Base-by-base conservation (phyloP, 2,329 filamentous ascomycete species). In the Alternaria arborescens region DNA sequence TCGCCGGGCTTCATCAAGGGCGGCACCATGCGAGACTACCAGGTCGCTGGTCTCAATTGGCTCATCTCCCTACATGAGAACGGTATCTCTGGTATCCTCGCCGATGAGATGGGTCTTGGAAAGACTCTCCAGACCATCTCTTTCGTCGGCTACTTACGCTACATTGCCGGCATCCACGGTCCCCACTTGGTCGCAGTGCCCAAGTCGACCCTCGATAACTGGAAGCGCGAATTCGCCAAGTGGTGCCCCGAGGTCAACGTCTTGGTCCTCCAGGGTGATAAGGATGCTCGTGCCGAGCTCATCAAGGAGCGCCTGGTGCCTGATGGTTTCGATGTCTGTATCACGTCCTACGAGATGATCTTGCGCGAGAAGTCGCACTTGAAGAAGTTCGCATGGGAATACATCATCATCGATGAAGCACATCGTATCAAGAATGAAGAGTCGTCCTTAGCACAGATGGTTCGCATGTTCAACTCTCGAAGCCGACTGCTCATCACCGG, bases 341-440 rank as follows among this genome's bases (percentile, higher is more conserved):
- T 99, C 77, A 99, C 95, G 14, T 97, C 94, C 78, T 99, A 99
- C 81, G 95, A 99, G 79, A 98, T 99, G 94, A 93, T 99, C 61
- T 85, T 99, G 12, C 89, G 95, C 59, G 95, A 99, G 77, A 98
- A 99, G 82, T 85, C 91, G 1, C 93, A 97, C 70, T 80, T 99
- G 68, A 97, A 95, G 82, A 98, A 98, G 79, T 97, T 99, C 78
- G 94, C 95, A 0, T 99, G 95, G 95, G 94, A 99, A 78, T 99
- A 99, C 80, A 99, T 99, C 79, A 97, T 99, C 70, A 97, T 99
- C 66, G 95, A 99, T 73, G 95, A 99, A 75, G 90, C 95, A 2
- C 95, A 99, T 79, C 93, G 95, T 62, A 99, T 99, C 86, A 99
- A 99, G 84, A 99, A 99, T 80, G 95, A 99, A 77, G 93, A 98